Evolutionary conservation across 1,284 basidiomycete genomes (phyloP).

Genomic region (Austroboletus niveus): DNA sequence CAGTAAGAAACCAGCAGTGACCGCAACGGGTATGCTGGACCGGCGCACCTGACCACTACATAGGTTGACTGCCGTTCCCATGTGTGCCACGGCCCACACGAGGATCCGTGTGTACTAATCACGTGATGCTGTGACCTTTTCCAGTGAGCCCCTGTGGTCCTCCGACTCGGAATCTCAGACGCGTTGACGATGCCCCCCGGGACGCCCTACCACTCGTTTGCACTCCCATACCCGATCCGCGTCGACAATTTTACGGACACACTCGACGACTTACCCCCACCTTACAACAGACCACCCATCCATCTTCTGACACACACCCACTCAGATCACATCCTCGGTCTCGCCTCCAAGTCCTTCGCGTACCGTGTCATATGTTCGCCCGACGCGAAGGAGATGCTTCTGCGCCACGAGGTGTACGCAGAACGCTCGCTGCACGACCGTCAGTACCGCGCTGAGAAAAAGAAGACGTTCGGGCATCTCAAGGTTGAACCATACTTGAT

Average conservation of each 20-base stretch:
- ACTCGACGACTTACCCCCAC: conserved; percentile 28
- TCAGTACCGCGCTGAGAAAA: conserved; percentile 51
- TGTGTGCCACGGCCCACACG: too few relatives aligned
- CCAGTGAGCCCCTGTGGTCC: conserved; percentile 15
- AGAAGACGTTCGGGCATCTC: conserved; percentile 66
- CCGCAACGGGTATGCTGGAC: too few relatives aligned
- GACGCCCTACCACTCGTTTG: conserved; percentile 66
- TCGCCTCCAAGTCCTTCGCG: conserved; percentile 68
- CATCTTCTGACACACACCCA: conserved; percentile 84
- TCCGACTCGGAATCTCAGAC: not conserved
- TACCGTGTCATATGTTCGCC: conserved; percentile 69
- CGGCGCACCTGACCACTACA: too few relatives aligned
- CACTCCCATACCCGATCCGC: conserved; percentile 71
- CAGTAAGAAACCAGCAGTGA: too few relatives aligned
- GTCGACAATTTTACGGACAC: conserved; percentile 71
- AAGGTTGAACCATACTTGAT: conserved; percentile 50
- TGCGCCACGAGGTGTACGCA: conserved; percentile 67
- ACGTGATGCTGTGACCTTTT: too few relatives aligned
- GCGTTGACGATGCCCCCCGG: conserved; percentile 57
- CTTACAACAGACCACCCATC: conserved; percentile 51
- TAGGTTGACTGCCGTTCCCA: too few relatives aligned
- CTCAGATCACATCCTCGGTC: conserved; percentile 74
- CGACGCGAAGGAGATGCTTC: conserved; percentile 81
- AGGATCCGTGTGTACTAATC: too few relatives aligned
- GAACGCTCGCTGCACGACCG: conserved; percentile 58